Percentiles rank a stretch among this genome's conserved stretches.
phyloP scores from a whole-genome alignment of 352 stramenopile species.

The Blastocystis sp. region DNA sequence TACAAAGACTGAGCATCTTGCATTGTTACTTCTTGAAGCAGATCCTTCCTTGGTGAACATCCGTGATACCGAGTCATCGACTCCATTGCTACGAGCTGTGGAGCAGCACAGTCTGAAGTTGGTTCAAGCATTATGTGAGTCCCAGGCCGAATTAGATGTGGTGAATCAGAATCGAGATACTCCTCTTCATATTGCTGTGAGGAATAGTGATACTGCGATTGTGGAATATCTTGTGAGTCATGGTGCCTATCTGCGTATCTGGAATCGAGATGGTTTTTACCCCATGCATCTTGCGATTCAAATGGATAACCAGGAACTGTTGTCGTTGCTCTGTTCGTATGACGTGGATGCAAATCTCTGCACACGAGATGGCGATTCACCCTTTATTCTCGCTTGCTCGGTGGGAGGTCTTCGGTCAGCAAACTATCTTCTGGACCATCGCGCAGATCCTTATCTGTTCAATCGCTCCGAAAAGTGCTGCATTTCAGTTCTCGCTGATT shows the following conservation, averaged over 20 bases:
- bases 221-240: constrained; percentile 33
- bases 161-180: neutral
- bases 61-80: constrained; percentile 17
- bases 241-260: constrained; percentile 32
- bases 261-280: constrained; percentile 53
- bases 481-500: neutral
- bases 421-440: neutral
- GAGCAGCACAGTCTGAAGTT: neutral
- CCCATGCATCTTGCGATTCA: constrained; percentile 51
- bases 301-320: neutral
- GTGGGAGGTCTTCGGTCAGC: neutral
- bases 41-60: neutral
- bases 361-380: constrained; percentile 12
- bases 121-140: constrained; percentile 11
- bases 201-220: constrained; percentile 28
- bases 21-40: neutral
- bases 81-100: constrained; percentile 36
- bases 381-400: constrained; percentile 9
- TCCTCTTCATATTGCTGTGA: constrained; percentile 43
- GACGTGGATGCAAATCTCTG: constrained; percentile 36
- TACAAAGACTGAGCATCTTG: neutral
- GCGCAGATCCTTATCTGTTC: constrained; percentile 38
- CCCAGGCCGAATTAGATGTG: constrained; percentile 3
- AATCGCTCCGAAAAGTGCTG: neutral
- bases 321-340: neutral